Conservation (phyloP, 176 grass and related monocot genomes). For the Triticum aestivum region IWGSC_CS_RefSeq_v2.1 NC_057800.1:561740401-561740900, state of each 20-base stretch:
- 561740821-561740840: conserved; percentile 49
- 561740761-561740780: neutral
- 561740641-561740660: conserved; percentile 76
- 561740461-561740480: conserved; percentile 74
- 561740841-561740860: conserved; percentile 65
- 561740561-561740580: conserved; percentile 6
- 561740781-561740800: neutral
- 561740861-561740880: conserved; percentile 54
- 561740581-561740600: conserved; percentile 64
- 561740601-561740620: conserved; percentile 92
- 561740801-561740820: neutral
- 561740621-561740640: conserved; percentile 99
- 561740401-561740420: conserved; percentile 84
- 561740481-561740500: conserved; percentile 95
- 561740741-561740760: conserved; percentile 55
- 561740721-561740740: conserved; percentile 60
- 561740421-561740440: conserved; percentile 82
- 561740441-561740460: conserved; percentile 93
- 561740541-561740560: conserved; percentile 12
- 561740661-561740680: conserved; percentile 62
- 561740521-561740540: conserved; percentile 15
- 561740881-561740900: conserved; percentile 63
- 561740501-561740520: conserved; percentile 33
- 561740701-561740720: conserved; percentile 46
- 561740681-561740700: conserved; percentile 65